A percentile compares a stretch with the other conserved stretches of the same genome.
Conservation (phyloP, 768 basidiomycete species). For the Sporobolomyces pararoseus region DNA sequence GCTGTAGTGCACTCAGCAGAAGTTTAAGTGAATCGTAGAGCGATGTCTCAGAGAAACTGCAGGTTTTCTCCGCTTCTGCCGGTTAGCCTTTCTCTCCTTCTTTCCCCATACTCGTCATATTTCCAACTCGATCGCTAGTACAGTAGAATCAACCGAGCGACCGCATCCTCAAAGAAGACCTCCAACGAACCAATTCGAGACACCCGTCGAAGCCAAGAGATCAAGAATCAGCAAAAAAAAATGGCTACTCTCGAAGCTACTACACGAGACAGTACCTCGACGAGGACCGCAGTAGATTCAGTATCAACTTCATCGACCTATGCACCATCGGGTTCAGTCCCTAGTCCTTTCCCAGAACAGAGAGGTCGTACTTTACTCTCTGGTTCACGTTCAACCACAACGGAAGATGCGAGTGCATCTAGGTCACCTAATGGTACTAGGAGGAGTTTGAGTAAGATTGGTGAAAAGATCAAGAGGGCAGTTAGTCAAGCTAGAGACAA, state of each 20-base stretch:
- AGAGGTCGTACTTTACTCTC: neutral
- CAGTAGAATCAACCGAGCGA: too few relatives aligned
- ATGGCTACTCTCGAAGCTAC: conserved; percentile 35
- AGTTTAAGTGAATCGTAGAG: too few relatives aligned
- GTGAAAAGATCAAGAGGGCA: conserved; percentile 23
- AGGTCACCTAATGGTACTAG: conserved; percentile 12
- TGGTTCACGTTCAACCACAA: neutral
- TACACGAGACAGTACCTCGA: neutral
- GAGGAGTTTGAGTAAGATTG: conserved; percentile 29
- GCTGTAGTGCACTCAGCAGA: too few relatives aligned
- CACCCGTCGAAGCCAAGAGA: too few relatives aligned
- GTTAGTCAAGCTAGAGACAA: conserved; percentile 19
- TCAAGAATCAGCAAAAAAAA: too few relatives aligned
- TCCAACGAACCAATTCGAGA: too few relatives aligned
- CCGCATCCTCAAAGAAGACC: too few relatives aligned
- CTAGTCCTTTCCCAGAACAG: conserved; percentile 17
- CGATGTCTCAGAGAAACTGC: too few relatives aligned
- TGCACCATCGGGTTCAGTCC: conserved; percentile 1
- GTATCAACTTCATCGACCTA: neutral
- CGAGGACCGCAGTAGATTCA: neutral
- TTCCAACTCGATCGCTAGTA: neutral
- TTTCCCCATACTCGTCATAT: neutral
- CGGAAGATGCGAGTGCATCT: neutral
- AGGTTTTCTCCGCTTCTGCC: too few relatives aligned
- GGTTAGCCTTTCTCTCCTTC: too few relatives aligned